Evolutionary conservation across 2,329 filamentous ascomycete species (phyloP).

Genomic region (Sclerotinia borealis): DNA sequence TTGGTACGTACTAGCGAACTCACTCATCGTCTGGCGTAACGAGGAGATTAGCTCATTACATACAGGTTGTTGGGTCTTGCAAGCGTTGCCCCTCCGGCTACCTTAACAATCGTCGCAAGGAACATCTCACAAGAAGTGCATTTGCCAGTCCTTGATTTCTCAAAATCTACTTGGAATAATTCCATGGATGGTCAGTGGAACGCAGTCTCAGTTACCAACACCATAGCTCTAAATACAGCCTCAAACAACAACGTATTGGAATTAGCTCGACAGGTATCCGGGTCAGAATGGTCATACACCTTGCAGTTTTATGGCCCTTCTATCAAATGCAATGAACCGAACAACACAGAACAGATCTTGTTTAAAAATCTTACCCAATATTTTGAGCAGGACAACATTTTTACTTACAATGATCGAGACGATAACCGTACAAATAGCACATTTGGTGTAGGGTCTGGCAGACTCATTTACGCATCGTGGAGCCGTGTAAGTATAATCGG

Average conservation of each 20-base stretch:
- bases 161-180: background rate
- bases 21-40: background rate
- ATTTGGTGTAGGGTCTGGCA: background rate
- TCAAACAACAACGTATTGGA: background rate
- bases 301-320: slow-evolving; percentile 19
- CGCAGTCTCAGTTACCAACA: background rate
- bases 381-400: background rate
- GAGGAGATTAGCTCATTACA: background rate
- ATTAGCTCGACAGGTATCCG: slow-evolving; percentile 6
- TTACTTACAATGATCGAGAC: background rate
- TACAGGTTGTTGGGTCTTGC: slow-evolving; percentile 10
- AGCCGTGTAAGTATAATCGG: too few species aligned
- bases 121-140: background rate
- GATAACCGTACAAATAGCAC: background rate
- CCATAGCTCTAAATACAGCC: background rate
- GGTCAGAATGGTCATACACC: slow-evolving; percentile 15
- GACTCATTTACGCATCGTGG: background rate
- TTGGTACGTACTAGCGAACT: background rate
- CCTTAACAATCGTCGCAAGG: slow-evolving; percentile 6
- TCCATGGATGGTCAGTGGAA: background rate
- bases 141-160: slow-evolving; percentile 1
- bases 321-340: slow-evolving; percentile 12
- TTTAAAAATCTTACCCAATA: slow-evolving; percentile 6
- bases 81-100: slow-evolving; percentile 11
- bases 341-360: background rate